A percentile compares a stretch with the other conserved stretches of the same genome.
Evolutionary conservation across 164 flowering plant genomes (phyloP).

Genomic region (Piper betle): DNA sequence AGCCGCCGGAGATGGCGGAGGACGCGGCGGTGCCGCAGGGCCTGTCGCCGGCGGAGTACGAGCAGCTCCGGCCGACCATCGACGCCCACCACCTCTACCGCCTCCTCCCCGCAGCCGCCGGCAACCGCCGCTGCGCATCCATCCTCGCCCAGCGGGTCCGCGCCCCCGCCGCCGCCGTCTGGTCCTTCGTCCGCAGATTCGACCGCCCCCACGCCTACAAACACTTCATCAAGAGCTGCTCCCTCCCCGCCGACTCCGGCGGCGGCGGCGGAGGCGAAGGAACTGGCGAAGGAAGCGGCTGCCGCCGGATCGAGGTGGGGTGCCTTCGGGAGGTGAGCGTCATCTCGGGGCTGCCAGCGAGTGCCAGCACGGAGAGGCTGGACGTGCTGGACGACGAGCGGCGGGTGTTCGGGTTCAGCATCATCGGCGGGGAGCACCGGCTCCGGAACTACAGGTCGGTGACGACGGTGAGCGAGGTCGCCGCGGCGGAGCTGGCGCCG

Average conservation of each 20-base stretch:
- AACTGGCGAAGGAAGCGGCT: no score
- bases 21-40: not conserved
- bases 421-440: conserved; percentile 92
- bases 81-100: conserved; percentile 5
- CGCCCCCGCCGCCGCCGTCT: conserved; percentile 51
- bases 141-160: conserved; percentile 56
- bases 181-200: conserved; percentile 80
- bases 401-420: conserved; percentile 70
- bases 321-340: conserved; percentile 76
- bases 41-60: not conserved
- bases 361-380: conserved; percentile 76
- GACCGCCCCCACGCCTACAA: conserved; percentile 83
- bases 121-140: conserved; percentile 59
- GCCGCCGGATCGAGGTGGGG: conserved; percentile 52
- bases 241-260: no score
- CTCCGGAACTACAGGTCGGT: conserved; percentile 74
- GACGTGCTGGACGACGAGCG: conserved; percentile 66
- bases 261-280: conserved; percentile 1
- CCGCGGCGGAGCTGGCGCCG: conserved; percentile 7
- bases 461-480: conserved; percentile 53
- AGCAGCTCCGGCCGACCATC: not conserved
- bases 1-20: not conserved
- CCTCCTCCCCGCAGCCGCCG: conserved; percentile 9
- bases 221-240: conserved; percentile 90
- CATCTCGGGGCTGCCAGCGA: conserved; percentile 87